Evolutionary conservation across 2,329 filamentous ascomycete genomes (phyloP).

Genomic region (Microsporum ferrugineum): DNA sequence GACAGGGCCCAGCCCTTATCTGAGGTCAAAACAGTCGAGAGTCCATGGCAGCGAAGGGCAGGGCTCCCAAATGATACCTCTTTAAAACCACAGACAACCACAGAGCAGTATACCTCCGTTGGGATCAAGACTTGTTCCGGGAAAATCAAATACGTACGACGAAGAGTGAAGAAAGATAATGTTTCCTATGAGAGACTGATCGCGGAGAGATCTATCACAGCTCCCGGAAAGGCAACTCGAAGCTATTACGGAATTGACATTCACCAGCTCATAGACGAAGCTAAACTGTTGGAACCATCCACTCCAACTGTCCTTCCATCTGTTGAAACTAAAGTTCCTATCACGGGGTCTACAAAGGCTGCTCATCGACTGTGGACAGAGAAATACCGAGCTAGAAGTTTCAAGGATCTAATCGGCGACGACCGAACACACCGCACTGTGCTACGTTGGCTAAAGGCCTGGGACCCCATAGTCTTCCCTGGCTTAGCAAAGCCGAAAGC

Average conservation of each 20-base stretch:
- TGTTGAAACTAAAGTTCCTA: conserved; percentile 20
- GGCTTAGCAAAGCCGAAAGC: conserved; percentile 52
- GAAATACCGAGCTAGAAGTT: conserved; percentile 86
- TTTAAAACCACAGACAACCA: neutral
- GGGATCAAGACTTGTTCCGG: conserved; percentile 40
- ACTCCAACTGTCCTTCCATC: conserved; percentile 21
- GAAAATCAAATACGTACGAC: conserved; percentile 33
- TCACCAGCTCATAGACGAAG: conserved; percentile 65
- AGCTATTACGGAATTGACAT: conserved; percentile 90
- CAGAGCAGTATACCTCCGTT: conserved; percentile 12
- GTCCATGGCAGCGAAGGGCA: neutral
- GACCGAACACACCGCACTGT: conserved; percentile 87
- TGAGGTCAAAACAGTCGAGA: neutral
- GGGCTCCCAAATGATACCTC: neutral
- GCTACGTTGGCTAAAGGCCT: conserved; percentile 82
- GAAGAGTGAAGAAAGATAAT: conserved; percentile 26
- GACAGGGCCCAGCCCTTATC: neutral
- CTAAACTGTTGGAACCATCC: conserved; percentile 47
- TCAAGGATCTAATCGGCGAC: conserved; percentile 87
- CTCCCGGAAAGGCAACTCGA: conserved; percentile 44
- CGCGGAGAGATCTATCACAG: conserved; percentile 41
- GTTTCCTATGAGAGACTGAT: conserved; percentile 44
- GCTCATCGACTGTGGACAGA: conserved; percentile 67
- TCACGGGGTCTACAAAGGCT: conserved; percentile 14
- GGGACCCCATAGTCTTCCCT: conserved; percentile 89